These are phyloP conservation scores for Climacium dendroides DNA, from an alignment of 225 moss, liverwort and hornwort genomes.

Conservation along the genomic window DNA sequence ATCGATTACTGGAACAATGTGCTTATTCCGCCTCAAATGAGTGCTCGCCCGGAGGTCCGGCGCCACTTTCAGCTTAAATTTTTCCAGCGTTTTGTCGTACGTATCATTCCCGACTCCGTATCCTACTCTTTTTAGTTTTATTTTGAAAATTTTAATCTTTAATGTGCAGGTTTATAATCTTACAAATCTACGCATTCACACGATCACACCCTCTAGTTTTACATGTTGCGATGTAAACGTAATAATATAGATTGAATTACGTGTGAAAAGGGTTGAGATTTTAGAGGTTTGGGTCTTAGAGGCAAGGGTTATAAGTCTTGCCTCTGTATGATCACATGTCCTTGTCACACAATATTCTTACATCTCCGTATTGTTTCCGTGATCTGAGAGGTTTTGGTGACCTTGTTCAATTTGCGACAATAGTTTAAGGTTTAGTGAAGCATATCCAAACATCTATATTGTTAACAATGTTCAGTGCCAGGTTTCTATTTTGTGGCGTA, in stretches of 20 bases:
- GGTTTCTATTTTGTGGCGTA: neutral
- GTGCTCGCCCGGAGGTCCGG: conserved; percentile 52
- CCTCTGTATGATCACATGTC: neutral
- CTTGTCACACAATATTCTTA: neutral
- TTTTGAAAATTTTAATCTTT: neutral
- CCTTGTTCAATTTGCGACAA: neutral
- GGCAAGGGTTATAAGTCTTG: neutral
- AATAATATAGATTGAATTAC: neutral
- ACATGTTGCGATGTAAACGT: neutral
- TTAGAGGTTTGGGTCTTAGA: neutral
- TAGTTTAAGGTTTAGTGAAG: neutral
- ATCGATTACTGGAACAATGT: conserved; percentile 79
- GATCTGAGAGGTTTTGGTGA: neutral
- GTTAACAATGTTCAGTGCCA: neutral
- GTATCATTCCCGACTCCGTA: neutral
- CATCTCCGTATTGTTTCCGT: neutral
- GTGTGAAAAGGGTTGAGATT: neutral
- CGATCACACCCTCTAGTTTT: neutral
- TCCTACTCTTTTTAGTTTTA: neutral
- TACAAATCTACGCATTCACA: neutral
- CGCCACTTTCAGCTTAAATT: conserved; percentile 81
- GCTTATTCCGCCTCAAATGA: conserved; percentile 57
- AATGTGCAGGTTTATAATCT: neutral
- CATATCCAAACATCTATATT: neutral
- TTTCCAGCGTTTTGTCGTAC: conserved; percentile 68